These are phyloP conservation scores for Cryptosporidium viatorum DNA, from an alignment of 169 alveolate species.

Conservation along the genomic window DNA sequence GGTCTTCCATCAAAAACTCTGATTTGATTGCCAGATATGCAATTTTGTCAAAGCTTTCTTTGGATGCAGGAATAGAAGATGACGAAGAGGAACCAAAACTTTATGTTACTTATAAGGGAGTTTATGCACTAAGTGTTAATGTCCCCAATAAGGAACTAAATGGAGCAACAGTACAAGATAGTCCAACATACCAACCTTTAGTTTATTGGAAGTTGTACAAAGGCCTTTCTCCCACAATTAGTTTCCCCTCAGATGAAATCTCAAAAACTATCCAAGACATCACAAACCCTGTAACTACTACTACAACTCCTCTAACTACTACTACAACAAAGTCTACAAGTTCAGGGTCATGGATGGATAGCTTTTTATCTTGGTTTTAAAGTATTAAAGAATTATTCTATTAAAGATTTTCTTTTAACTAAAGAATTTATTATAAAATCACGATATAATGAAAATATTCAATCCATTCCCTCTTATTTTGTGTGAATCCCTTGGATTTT, in stretches of 20 bases:
- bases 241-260: background rate
- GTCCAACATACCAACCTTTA: constrained; percentile 64
- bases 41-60: constrained; percentile 6
- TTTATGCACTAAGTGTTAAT: background rate
- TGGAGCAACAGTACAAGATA: constrained; percentile 38
- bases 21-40: constrained; percentile 36
- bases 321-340: constrained; percentile 19
- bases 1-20: background rate
- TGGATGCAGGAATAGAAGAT: constrained; percentile 25
- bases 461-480: background rate
- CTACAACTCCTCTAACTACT: constrained; percentile 6
- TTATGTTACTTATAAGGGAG: constrained; percentile 43
- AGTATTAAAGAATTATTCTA: background rate
- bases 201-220: constrained; percentile 23
- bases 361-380: constrained; percentile 49
- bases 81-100: constrained; percentile 16
- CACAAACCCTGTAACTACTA: constrained; percentile 21
- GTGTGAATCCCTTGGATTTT: background rate
- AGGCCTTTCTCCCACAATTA: constrained; percentile 44
- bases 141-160: constrained; percentile 5
- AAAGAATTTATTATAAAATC: background rate
- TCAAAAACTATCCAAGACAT: background rate
- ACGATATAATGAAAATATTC: background rate
- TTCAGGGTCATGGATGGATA: constrained; percentile 20
- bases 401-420: background rate